These are phyloP conservation scores for Trichoderma orchidacearum DNA, from an alignment of 495 filamentous ascomycete genomes.

Conservation along the genomic window DNA sequence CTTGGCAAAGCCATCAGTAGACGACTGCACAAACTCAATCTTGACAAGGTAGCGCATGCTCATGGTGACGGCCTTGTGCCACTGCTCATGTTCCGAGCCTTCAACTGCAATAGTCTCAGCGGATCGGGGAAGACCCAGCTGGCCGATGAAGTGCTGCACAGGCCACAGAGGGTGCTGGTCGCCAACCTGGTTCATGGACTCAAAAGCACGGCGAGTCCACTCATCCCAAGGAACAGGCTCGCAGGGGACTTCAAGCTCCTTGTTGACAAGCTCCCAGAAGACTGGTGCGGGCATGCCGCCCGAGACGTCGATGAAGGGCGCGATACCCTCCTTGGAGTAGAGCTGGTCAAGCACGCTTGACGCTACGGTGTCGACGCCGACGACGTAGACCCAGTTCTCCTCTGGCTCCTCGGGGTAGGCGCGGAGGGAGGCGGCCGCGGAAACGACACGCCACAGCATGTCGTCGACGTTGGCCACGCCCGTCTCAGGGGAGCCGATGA, in stretches of 20 bases:
- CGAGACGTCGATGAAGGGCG: background rate
- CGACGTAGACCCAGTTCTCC: background rate
- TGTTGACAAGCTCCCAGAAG: background rate
- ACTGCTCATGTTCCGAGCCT: background rate
- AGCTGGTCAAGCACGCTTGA: background rate
- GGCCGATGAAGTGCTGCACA: constrained; percentile 1
- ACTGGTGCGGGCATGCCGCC: background rate
- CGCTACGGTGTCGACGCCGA: background rate
- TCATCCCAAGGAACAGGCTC: background rate
- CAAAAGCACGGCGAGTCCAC: background rate
- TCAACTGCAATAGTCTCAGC: background rate
- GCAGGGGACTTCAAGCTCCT: background rate
- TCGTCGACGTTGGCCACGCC: constrained; percentile 1
- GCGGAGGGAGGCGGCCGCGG: background rate
- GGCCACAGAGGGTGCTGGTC: constrained; percentile 1
- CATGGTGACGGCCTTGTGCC: background rate
- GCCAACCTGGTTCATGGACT: background rate
- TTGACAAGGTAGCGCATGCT: background rate
- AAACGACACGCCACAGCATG: background rate
- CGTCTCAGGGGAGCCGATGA: background rate
- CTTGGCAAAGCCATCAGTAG: background rate
- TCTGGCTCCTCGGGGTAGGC: background rate
- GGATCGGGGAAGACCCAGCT: background rate
- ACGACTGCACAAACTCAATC: background rate
- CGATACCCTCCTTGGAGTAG: background rate